Evolutionary conservation across 2,329 filamentous ascomycete genomes (phyloP).

Genomic region (Cucurbitaria berberidis): DNA sequence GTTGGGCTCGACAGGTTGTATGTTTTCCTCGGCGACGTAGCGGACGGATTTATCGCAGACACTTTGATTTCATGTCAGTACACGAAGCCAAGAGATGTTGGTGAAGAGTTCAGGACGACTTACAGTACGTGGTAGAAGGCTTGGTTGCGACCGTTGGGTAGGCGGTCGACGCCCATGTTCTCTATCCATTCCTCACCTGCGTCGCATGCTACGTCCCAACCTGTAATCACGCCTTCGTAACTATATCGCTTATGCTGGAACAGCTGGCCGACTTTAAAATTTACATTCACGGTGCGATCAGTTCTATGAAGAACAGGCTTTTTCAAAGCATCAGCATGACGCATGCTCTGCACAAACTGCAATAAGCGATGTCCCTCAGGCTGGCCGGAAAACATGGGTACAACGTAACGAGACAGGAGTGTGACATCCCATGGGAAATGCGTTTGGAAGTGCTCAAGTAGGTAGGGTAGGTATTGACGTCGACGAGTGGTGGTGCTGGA

Average conservation of each 20-base stretch:
- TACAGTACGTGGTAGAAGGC: slow-evolving; percentile 89
- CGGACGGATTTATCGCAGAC: slow-evolving; percentile 71
- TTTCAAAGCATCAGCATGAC: slow-evolving; percentile 61
- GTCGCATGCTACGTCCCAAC: slow-evolving; percentile 75
- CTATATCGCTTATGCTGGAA: slow-evolving; percentile 82
- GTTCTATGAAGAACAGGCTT: slow-evolving; percentile 45
- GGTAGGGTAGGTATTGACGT: slow-evolving; percentile 67
- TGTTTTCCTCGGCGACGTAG: slow-evolving; percentile 83
- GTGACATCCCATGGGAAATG: slow-evolving; percentile 74
- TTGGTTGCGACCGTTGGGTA: slow-evolving; percentile 67
- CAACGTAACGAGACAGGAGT: slow-evolving; percentile 71
- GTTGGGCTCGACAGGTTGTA: slow-evolving; percentile 55
- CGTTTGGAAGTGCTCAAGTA: slow-evolving; percentile 68
- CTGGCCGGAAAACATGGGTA: slow-evolving; percentile 63
- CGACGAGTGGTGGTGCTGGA: slow-evolving; percentile 42
- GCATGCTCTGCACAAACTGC: slow-evolving; percentile 62
- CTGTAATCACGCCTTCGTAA: slow-evolving; percentile 82
- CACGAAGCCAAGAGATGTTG: background rate
- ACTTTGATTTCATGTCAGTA: slow-evolving; percentile 47
- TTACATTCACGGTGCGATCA: slow-evolving; percentile 21
- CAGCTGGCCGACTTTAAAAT: slow-evolving; percentile 71
- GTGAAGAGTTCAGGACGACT: slow-evolving; percentile 53
- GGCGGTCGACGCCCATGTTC: slow-evolving; percentile 65
- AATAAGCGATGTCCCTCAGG: slow-evolving; percentile 62
- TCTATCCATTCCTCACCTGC: slow-evolving; percentile 68